Base-by-base conservation (phyloP, 2,329 filamentous ascomycete genomes). In the Arthrobotrys megalospora region DNA sequence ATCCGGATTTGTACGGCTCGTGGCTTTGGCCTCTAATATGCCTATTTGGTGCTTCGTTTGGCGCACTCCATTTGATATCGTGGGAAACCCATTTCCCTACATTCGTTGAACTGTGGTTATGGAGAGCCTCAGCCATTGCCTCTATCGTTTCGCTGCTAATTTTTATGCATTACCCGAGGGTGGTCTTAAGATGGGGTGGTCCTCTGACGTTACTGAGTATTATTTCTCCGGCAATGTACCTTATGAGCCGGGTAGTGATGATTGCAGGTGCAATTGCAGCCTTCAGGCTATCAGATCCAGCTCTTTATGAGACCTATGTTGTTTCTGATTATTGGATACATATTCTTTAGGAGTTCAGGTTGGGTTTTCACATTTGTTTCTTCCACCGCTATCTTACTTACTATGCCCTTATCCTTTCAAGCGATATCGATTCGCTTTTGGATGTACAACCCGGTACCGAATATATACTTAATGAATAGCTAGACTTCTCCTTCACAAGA, bases 21-120 rank as follows among this genome's bases (percentile, higher is more conserved):
- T 80, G 71, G 69, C 67, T 82, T 16, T 82, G 80, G 81, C 79
- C 81, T 10, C 79, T 70, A 1, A 81, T 75, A 12, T 81, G 79
- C 69, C 60, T 82, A 5, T 80, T 81, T 41, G 80, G 80, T 41
- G 80, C 79, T 0, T 82, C 82, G 0, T 83, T 84, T 68, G 80
- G 80, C 12, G 83, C 82, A 12, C 78, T 84, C 16, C 82, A 84
- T 69, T 80, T 83, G 12, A 82, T 83, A 48, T 83, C 81, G 7
- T 84, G 82, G 82, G 75, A 83, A 62, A 80, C 81, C 5, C 71
- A 68, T 0, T 84, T 84, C 64, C 83, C 83, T 11, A 83, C 82
- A 7, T 38, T 76, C 11, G 53, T 82, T 8, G 82, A 84, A 47
- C 62, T 76, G 7, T 83, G 82, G 82, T 79, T 83, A 0, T 84